Conservation (phyloP, 1,139 yeast species). For the Suhomyces atakaporum region DNA sequence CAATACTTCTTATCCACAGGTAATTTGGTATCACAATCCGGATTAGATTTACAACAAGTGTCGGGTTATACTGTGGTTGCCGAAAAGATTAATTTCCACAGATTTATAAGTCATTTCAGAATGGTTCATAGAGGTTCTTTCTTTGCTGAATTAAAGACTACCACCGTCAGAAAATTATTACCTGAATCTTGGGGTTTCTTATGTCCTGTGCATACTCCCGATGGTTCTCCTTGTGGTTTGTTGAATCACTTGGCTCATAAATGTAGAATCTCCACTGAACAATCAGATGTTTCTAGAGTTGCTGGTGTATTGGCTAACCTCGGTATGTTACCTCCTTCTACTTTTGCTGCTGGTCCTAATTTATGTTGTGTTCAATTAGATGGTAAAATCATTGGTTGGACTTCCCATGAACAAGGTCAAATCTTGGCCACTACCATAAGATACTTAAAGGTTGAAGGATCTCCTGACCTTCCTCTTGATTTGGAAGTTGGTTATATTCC, state of each 20-base stretch:
- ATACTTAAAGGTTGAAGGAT: slow-evolving; percentile 88
- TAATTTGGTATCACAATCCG: slow-evolving; percentile 94
- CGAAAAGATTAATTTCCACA: slow-evolving; percentile 94
- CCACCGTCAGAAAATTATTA: slow-evolving; percentile 91
- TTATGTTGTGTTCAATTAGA: slow-evolving; percentile 90
- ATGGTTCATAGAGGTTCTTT: slow-evolving; percentile 99
- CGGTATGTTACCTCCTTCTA: slow-evolving; percentile 80
- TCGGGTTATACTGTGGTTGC: slow-evolving; percentile 99
- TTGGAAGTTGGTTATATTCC: slow-evolving; percentile 96
- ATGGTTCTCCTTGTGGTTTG: slow-evolving; percentile 99
- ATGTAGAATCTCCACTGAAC: slow-evolving; percentile 81
- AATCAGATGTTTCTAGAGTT: slow-evolving; percentile 71
- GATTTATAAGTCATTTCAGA: slow-evolving; percentile 95
- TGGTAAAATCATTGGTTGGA: slow-evolving; percentile 93
- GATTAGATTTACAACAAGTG: slow-evolving; percentile 96
- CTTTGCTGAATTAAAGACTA: slow-evolving; percentile 96
- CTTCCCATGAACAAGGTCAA: slow-evolving; percentile 84
- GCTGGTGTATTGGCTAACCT: slow-evolving; percentile 67
- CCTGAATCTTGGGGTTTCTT: slow-evolving; percentile 99
- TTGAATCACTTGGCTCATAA: slow-evolving; percentile 95
- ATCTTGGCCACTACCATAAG: slow-evolving; percentile 88
- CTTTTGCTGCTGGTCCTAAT: slow-evolving; percentile 85
- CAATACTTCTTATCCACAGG: slow-evolving; percentile 97
- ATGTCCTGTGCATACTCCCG: slow-evolving; percentile 99
- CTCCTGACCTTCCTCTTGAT: slow-evolving; percentile 74